Evolutionary conservation across 192 early-diverging fungal genomes (phyloP).

Genomic region (Geosiphon pyriformis): DNA sequence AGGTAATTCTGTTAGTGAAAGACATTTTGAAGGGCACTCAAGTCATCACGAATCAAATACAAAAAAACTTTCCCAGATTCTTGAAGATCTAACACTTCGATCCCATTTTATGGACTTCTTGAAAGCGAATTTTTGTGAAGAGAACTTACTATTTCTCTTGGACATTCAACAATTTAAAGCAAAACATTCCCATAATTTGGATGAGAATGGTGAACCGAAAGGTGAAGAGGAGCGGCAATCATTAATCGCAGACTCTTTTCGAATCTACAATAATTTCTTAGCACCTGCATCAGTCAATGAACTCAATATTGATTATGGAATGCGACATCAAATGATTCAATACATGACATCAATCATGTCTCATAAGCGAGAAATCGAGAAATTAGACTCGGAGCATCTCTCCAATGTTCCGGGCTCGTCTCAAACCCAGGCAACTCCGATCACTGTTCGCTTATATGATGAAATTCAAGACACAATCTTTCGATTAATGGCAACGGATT

Average conservation of each 20-base stretch:
- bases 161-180: slow-evolving; percentile 51
- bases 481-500: slow-evolving; percentile 66
- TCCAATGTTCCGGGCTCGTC: slow-evolving; percentile 9
- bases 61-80: slow-evolving; percentile 53
- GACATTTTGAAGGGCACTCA: background rate
- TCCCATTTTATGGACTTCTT: slow-evolving; percentile 60
- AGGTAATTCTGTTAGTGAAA: background rate
- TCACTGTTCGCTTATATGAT: slow-evolving; percentile 46
- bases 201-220: background rate
- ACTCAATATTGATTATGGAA: slow-evolving; percentile 46
- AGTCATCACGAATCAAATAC: slow-evolving; percentile 48
- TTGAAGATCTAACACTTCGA: slow-evolving; percentile 46
- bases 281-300: slow-evolving; percentile 40
- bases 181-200: slow-evolving; percentile 21
- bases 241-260: slow-evolving; percentile 45
- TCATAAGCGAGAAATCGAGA: slow-evolving; percentile 38
- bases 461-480: slow-evolving; percentile 65
- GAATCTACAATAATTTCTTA: slow-evolving; percentile 47
- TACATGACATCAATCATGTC: slow-evolving; percentile 42
- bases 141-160: slow-evolving; percentile 67
- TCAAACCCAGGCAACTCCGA: slow-evolving; percentile 23
- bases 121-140: slow-evolving; percentile 62
- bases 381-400: too few species aligned
- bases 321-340: slow-evolving; percentile 43
- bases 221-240: slow-evolving; percentile 32